phyloP scores from a whole-genome alignment of 768 basidiomycete genomes.

The Russula emetica region DNA sequence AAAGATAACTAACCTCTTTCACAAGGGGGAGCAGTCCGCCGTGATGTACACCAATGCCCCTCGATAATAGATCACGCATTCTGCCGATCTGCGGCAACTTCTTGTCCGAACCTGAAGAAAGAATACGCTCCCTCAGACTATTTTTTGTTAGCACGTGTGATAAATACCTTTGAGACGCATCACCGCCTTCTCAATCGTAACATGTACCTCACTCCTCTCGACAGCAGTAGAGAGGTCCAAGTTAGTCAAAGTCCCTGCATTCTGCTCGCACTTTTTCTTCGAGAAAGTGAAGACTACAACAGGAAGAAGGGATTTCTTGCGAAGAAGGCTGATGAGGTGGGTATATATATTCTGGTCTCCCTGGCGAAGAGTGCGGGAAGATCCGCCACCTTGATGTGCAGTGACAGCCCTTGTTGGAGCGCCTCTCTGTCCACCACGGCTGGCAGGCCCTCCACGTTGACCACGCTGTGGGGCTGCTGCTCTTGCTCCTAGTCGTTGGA shows the following conservation, averaged over 20 bases:
- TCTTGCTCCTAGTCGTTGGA: slow-evolving; percentile 78
- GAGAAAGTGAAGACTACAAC: slow-evolving; percentile 97
- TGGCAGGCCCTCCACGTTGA: slow-evolving; percentile 44
- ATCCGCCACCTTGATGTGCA: slow-evolving; percentile 36
- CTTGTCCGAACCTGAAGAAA: slow-evolving; percentile 71
- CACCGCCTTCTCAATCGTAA: slow-evolving; percentile 88
- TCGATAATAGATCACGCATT: slow-evolving; percentile 83
- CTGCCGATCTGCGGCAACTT: slow-evolving; percentile 87
- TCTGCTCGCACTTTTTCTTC: slow-evolving; percentile 96
- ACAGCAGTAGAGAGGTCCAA: slow-evolving; percentile 81
- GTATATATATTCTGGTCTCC: slow-evolving; percentile 93
- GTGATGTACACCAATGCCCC: slow-evolving; percentile 97
- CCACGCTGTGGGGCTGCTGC: slow-evolving; percentile 53
- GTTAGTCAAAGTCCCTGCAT: slow-evolving; percentile 85
- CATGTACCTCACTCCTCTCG: slow-evolving; percentile 96
- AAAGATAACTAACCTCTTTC: slow-evolving; percentile 66
- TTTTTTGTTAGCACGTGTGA: neutral
- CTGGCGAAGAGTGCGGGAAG: slow-evolving; percentile 55
- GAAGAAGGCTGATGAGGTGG: slow-evolving; percentile 79
- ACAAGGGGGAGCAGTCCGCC: slow-evolving; percentile 94
- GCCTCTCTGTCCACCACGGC: slow-evolving; percentile 42
- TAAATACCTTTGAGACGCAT: slow-evolving; percentile 79
- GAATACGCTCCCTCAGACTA: neutral
- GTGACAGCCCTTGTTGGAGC: slow-evolving; percentile 38
- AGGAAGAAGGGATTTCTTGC: slow-evolving; percentile 82